These are phyloP conservation scores for Talaromyces sp. DNA, from an alignment of 2,329 filamentous ascomycete genomes.

Conservation along the genomic window DNA sequence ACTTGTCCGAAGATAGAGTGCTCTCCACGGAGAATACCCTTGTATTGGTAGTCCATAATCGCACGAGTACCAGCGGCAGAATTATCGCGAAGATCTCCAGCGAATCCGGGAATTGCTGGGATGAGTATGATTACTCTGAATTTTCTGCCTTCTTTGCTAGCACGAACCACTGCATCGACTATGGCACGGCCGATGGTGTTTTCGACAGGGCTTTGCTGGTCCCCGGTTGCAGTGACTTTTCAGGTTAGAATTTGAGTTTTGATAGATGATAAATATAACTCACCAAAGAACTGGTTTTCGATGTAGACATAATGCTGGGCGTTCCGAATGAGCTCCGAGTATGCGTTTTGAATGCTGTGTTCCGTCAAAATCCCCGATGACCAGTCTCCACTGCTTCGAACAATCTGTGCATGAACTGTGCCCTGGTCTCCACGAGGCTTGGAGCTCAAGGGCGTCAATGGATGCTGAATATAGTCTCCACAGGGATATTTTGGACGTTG, in stretches of 20 bases:
- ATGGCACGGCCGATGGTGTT: conserved; percentile 87
- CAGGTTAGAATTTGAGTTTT: conserved; percentile 15
- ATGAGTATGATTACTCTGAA: conserved; percentile 79
- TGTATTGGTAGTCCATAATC: conserved; percentile 99
- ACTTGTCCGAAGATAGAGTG: conserved; percentile 86
- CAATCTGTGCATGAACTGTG: conserved; percentile 73
- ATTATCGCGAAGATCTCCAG: conserved; percentile 78
- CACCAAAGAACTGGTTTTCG: conserved; percentile 96
- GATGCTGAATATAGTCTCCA: conserved; percentile 81
- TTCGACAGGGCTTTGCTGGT: conserved; percentile 78
- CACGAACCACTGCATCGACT: conserved; percentile 80
- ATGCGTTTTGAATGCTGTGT: conserved; percentile 84
- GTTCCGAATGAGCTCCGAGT: conserved; percentile 76
- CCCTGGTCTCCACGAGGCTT: conserved; percentile 56
- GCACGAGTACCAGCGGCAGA: conserved; percentile 81
- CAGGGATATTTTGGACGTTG: conserved; percentile 86
- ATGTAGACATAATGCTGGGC: conserved; percentile 95
- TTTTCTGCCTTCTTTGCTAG: conserved; percentile 68
- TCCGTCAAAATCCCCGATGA: conserved; percentile 80
- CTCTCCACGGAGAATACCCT: conserved; percentile 86
- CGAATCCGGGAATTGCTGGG: conserved; percentile 75
- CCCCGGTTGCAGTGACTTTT: conserved; percentile 74
- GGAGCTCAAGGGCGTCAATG: conserved; percentile 62
- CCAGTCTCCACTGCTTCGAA: conserved; percentile 91
- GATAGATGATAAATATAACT: conserved; percentile 15